Evolutionary conservation across 2,329 filamentous ascomycete genomes (phyloP), one percentile per base, ranked within the genome.

Genomic region (Epichloe brachyelytri): DNA sequence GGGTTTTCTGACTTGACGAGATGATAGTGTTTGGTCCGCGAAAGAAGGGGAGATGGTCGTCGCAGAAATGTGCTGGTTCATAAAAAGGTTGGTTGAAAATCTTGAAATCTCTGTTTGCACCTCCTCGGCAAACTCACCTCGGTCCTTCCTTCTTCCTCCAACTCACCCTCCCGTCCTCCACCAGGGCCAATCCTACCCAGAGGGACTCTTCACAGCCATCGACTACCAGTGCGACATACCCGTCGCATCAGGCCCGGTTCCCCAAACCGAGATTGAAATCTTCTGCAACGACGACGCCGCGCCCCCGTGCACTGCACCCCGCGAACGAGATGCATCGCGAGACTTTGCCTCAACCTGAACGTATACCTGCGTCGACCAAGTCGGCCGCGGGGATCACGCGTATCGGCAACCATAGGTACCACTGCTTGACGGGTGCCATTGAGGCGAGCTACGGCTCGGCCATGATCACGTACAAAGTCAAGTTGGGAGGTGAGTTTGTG

Each of bases 51-150:
- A 64, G 46, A 62, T 59, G 55, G 61, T 68, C 11, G 65, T 66
- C 4, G 58, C 60, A 11, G 65, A 68, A 46, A 68, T 69, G 65
- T 65, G 65, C 36, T 69, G 66, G 66, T 68, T 69, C 50, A 69
- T 69, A 48, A 57, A 57, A 68, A 68, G 62, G 66, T 68, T 56
- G 33, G 30, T 39, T 5, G 5, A 8, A 8, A 10, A 8, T 17
- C 3, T 15, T 30, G 22, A 26, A 26, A 30, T 30, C 8, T 11
- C 0, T 11, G 30, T 30, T 30, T 30, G 30, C 30, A 11, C 30
- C 30, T 30, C 30, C 30, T 10, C 30, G 10, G 30, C 30, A 11
- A 30, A 30, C 8, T 30, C 30, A 30, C 30, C 30, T 30, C 30
- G 30, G 30, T 30, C 30, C 30, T 30, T 30, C 10, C 8, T 11